Percentiles rank a stretch among this genome's conserved stretches.
Evolutionary conservation across 177 flowering plant species (phyloP).

Genomic region (Vitis hybrid): DNA sequence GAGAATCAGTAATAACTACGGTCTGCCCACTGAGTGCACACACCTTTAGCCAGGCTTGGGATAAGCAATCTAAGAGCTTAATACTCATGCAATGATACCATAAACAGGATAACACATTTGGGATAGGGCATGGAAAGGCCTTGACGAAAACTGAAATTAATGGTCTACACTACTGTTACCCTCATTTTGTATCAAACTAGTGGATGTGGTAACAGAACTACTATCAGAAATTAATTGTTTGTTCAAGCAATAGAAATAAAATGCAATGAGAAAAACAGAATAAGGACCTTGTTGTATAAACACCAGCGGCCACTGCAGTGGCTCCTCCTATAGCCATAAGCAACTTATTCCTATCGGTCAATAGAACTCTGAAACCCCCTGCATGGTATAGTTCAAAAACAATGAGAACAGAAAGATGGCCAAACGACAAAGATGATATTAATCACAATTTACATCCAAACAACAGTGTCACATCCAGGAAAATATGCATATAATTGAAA

Average conservation of each 20-base stretch:
- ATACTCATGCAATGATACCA: too few species aligned
- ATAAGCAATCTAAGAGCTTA: too few species aligned
- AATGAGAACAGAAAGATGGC: neutral
- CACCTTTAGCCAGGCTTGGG: too few species aligned
- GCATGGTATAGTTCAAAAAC: constrained; percentile 18
- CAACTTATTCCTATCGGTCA: constrained; percentile 75
- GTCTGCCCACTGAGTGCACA: too few species aligned
- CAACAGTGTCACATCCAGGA: too few species aligned
- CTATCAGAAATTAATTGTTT: neutral
- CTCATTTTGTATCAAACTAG: neutral
- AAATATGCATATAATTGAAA: too few species aligned
- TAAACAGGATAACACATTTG: too few species aligned
- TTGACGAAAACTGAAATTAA: too few species aligned
- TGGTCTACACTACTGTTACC: neutral
- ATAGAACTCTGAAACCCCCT: constrained; percentile 73
- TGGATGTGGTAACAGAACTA: neutral
- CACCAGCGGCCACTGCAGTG: constrained; percentile 94
- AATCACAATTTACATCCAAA: too few species aligned
- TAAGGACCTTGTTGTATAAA: constrained; percentile 82
- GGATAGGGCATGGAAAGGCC: too few species aligned
- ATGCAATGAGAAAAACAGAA: constrained; percentile 1
- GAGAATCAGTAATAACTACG: too few species aligned
- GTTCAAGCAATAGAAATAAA: neutral
- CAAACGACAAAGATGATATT: too few species aligned
- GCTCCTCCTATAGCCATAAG: constrained; percentile 91